A percentile compares a stretch with the other conserved stretches of the same genome.
These are phyloP conservation scores for Colletotrichum endophyticum DNA, from an alignment of 2,329 filamentous ascomycete species.

Conservation along the genomic window DNA sequence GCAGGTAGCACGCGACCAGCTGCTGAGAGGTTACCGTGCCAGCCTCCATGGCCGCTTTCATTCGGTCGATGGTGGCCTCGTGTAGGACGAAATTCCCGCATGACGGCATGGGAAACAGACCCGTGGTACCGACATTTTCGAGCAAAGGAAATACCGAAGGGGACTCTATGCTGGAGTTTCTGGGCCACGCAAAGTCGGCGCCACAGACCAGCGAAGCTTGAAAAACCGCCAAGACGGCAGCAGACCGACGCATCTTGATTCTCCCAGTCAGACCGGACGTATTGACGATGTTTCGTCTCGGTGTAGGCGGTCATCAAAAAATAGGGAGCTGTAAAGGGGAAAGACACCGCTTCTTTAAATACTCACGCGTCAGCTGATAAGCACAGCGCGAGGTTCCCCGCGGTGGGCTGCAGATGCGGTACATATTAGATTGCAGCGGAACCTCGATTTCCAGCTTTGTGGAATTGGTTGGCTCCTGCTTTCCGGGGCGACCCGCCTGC, in stretches of 20 bases:
- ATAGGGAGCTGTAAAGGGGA: not conserved
- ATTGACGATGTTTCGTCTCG: not conserved
- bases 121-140: constrained; percentile 37
- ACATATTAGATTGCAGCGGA: not conserved
- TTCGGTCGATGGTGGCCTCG: constrained; percentile 72
- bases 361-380: not conserved
- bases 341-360: not conserved
- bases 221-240: not conserved
- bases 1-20: constrained; percentile 66
- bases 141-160: constrained; percentile 38
- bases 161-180: not conserved
- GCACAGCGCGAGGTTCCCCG: not conserved
- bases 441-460: not conserved
- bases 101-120: constrained; percentile 64
- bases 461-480: not conserved
- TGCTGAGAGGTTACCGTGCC: constrained; percentile 62
- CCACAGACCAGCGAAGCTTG: not conserved
- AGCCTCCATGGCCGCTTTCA: constrained; percentile 63
- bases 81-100: constrained; percentile 68
- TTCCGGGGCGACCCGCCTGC: not conserved
- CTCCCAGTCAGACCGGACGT: not conserved
- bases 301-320: not conserved
- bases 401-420: not conserved
- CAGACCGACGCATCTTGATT: not conserved
- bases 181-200: not conserved